Percentiles rank a stretch among this genome's conserved stretches.
Conservation (phyloP, 805 yeast genomes). For the Monosporozyma solicola region DNA sequence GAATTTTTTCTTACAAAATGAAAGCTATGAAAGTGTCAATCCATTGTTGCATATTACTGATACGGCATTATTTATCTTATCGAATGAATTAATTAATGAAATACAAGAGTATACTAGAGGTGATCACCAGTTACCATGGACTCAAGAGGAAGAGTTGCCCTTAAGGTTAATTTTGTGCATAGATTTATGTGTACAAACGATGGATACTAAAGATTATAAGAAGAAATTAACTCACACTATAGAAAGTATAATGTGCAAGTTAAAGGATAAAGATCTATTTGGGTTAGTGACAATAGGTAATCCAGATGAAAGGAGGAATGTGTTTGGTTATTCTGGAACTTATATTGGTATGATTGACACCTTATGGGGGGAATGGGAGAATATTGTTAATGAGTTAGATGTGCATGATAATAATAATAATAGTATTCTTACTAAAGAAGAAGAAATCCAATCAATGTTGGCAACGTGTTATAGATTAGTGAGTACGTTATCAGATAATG, state of each 20-base stretch:
- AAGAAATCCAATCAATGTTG: conserved; percentile 13
- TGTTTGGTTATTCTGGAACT: conserved; percentile 27
- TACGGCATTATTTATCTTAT: conserved; percentile 40
- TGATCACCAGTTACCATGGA: conserved; percentile 11
- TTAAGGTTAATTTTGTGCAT: conserved; percentile 37
- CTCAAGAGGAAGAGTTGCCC: conserved; percentile 17
- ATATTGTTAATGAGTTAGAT: conserved; percentile 32
- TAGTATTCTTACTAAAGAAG: conserved; percentile 10
- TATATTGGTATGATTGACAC: conserved; percentile 39
- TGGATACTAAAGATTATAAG: conserved; percentile 23
- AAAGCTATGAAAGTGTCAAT: conserved; percentile 1
- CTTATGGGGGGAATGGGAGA: conserved; percentile 43
- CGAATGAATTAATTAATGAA: conserved; percentile 13
- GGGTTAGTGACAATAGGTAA: conserved; percentile 43
- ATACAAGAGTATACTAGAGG: background rate
- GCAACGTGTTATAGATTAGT: conserved; percentile 19
- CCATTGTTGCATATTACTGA: conserved; percentile 39
- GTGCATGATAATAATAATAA: conserved; percentile 10
- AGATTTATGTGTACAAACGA: conserved; percentile 21
- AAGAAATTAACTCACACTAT: conserved; percentile 21
- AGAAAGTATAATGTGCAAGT: conserved; percentile 18
- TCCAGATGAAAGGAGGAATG: conserved; percentile 28
- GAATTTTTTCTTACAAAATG: conserved; percentile 28
- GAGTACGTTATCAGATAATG: conserved; percentile 1
- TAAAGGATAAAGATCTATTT: conserved; percentile 35